Evolutionary conservation across 192 early-diverging fungal genomes (phyloP).

Genomic region (Pilobolus umbonatus): DNA sequence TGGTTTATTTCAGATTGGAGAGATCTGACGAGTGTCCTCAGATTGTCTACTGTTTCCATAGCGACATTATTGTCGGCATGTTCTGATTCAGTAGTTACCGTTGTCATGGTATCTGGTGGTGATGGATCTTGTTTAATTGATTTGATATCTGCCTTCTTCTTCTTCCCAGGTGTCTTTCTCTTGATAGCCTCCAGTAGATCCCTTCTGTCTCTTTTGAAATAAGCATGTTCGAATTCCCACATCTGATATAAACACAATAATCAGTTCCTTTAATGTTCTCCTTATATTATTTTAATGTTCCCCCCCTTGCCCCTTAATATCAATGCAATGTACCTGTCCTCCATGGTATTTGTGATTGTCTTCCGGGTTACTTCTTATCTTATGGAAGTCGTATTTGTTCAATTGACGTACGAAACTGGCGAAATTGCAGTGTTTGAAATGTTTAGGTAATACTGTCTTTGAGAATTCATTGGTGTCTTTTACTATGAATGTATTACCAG

Average conservation of each 20-base stretch:
- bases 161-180: slow-evolving; percentile 21
- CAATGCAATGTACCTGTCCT: slow-evolving; percentile 38
- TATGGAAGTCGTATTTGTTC: slow-evolving; percentile 79
- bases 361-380: slow-evolving; percentile 51
- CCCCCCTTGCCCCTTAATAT: too few relatives aligned
- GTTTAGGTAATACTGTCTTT: slow-evolving; percentile 56
- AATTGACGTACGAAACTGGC: slow-evolving; percentile 67
- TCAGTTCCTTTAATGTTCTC: too few relatives aligned
- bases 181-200: slow-evolving; percentile 16
- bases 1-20: slow-evolving; percentile 8
- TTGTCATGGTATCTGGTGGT: not conserved
- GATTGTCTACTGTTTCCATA: not conserved
- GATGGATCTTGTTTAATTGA: not conserved
- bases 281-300: too few relatives aligned
- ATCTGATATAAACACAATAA: not conserved
- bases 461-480: slow-evolving; percentile 70
- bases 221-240: slow-evolving; percentile 16
- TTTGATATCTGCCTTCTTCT: not conserved
- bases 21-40: not conserved
- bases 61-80: too few relatives aligned
- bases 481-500: slow-evolving; percentile 65
- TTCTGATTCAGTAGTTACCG: not conserved
- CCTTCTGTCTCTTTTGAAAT: slow-evolving; percentile 13
- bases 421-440: slow-evolving; percentile 73
- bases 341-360: slow-evolving; percentile 44